Base-by-base conservation (phyloP, 2,329 filamentous ascomycete species). In the Ophiocordyceps australis region DNA sequence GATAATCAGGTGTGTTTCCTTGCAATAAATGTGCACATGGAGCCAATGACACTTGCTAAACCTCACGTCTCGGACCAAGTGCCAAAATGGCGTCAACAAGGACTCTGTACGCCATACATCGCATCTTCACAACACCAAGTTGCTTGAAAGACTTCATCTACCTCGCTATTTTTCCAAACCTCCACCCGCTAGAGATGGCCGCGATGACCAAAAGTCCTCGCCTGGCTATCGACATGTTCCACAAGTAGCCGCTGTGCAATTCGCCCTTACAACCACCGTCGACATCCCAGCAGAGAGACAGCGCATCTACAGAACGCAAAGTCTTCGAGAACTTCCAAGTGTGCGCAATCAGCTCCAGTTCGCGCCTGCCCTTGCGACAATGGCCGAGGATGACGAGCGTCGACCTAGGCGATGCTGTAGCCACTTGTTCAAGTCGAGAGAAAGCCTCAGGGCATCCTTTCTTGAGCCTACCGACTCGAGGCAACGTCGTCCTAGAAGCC, bases 161-260 rank as follows among this genome's bases (percentile, higher is more conserved):
- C 14, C n/a, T 22, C 20, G 7, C 23, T 8, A 8, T 23, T 8
- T 5, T 22, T 23, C 23, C 32, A 33, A 12, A 30, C 26, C 7
- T 24, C 30, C 8, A 27, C 25, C 4, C 26, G 21, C 23, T 38
- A 39, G 24, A 28, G 28, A 36, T 18, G 33, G 33, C 24, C 31
- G 40, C 24, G 34, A 37, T 11, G 27, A 29, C 8, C 23, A 22
- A 14, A 22, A 14, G 11, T 16, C 14, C n/a, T 26, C 24, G 12
- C 14, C 25, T 10, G 23, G 19, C 12, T 60, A 66, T 33, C 59
- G 50, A 19, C 59, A 71, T 35, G 44, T 68, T 3, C 67, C 67
- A 10, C 51, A 54, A 27, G 53, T 62, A 19, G 66, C 66, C 1
- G 65, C 65, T 2, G 39, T 54, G 9, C 63, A 69, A 30, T 72